Base-by-base conservation (phyloP, 2,329 filamentous ascomycete species). In the Diaporthe sp. region DNA sequence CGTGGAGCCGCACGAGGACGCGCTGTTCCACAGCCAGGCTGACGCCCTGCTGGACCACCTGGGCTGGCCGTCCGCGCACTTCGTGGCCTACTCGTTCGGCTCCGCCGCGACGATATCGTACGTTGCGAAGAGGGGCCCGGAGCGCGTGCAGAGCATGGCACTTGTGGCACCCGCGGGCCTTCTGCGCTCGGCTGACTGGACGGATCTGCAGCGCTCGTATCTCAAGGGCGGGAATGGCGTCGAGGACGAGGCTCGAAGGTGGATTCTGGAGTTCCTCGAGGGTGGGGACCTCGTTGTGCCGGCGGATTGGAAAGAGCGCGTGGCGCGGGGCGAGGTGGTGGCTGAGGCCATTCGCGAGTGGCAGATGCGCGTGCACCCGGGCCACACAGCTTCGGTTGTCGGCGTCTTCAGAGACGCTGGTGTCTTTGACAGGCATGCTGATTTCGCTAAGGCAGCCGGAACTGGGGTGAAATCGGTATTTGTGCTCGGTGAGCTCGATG, bases 51-150 rank as follows among this genome's bases (percentile, higher is more conserved):
- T 90, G 5, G 80, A 79, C 1, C 79, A 83, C 3, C 76, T 90
- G 0, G 17, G 71, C 0, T 90, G 88, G 89, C 15, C 78, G 0
- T 76, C 81, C 25, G 85, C 83, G 0, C 87, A 89, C 78, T 67
- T 90, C 0, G 72, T 90, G 0, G 87, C 88, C 0, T 90, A 82
- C 78, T 90, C 88, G 0, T 89, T 90, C 70, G 89, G 89, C 15
- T 87, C 82, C 1, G 80, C 83, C 0, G 80, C 85, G 0, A 82
- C 85, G 0, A 83, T 82, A 0, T 82, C 82, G 0, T 90, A 87
- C 65, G 81, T 83, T 0, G 81, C 81, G 0, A 78, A 79, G 3
- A 78, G 79, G 3, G 79, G 82, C 12, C 76, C 82, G 0, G 67
- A 77, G 10, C 79, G 81, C 0, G 84, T 85, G 7, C 73, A 76